phyloP scores from a whole-genome alignment of 441 rosid genomes.

The Populus hybrid region DNA sequence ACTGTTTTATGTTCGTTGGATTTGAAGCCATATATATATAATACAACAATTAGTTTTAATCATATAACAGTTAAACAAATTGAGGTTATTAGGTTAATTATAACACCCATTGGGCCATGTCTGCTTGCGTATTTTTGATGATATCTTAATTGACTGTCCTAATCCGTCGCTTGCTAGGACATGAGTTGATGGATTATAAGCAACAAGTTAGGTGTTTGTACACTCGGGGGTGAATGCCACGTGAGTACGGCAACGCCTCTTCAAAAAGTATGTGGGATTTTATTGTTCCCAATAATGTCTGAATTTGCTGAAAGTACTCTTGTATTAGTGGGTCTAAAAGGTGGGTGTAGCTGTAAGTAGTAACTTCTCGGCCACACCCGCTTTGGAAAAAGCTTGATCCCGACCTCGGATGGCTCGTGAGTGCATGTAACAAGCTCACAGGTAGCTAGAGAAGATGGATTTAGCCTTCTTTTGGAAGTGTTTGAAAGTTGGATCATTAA shows the following conservation, averaged over 20 bases:
- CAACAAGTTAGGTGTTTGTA: not conserved
- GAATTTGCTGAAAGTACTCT: not conserved
- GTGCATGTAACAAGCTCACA: not conserved
- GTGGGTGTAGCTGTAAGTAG: not conserved
- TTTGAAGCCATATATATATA: no score
- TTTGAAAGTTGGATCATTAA: not conserved
- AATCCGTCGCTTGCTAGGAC: not conserved
- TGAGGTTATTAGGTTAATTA: no score
- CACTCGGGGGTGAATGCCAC: constrained; percentile 9
- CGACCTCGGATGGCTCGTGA: constrained; percentile 22
- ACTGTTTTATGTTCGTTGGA: no score
- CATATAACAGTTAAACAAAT: no score
- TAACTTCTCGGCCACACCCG: constrained; percentile 13
- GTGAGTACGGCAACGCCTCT: not conserved
- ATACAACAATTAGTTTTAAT: no score
- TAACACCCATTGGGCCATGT: no score
- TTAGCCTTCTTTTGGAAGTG: not conserved
- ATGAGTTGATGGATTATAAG: not conserved
- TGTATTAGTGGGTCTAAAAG: not conserved
- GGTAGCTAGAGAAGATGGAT: not conserved
- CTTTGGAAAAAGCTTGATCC: constrained; percentile 1
- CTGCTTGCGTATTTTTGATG: no score
- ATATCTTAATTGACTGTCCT: not conserved
- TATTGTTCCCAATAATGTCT: not conserved
- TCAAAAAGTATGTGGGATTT: not conserved